Evolutionary conservation across 305 asterid species (phyloP).

Genomic region (Plantago lanceolata): DNA sequence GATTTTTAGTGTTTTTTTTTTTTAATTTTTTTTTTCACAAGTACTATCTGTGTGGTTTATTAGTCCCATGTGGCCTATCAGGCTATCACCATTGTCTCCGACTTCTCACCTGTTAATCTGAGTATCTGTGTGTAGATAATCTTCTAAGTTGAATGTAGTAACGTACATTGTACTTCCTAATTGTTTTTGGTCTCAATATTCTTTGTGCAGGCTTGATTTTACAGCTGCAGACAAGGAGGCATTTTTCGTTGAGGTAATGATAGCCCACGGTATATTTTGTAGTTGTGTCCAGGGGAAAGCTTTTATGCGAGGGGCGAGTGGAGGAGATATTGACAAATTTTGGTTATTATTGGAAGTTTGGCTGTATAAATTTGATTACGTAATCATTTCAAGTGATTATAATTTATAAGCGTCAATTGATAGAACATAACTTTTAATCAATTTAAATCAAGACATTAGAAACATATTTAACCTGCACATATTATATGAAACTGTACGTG

Average conservation of each 20-base stretch:
- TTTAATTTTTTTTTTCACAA: not conserved
- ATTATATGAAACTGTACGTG: too few species aligned
- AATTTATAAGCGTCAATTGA: too few species aligned
- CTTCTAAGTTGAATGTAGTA: conserved; percentile 7
- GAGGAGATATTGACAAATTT: not conserved
- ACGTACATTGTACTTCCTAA: conserved; percentile 15
- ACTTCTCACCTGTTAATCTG: conserved; percentile 1
- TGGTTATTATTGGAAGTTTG: not conserved
- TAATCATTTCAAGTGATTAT: too few species aligned
- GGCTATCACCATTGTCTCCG: conserved; percentile 3
- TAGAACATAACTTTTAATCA: too few species aligned
- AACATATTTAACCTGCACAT: not conserved
- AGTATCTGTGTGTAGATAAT: conserved; percentile 7
- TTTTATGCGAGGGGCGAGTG: too few species aligned
- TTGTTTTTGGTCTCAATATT: conserved; percentile 25
- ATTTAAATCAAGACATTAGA: not conserved
- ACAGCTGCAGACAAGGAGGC: conserved; percentile 67
- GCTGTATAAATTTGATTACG: too few species aligned
- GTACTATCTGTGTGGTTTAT: not conserved
- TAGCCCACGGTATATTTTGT: conserved; percentile 12
- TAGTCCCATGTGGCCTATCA: not conserved
- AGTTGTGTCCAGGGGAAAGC: not conserved
- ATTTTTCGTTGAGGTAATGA: conserved; percentile 66
- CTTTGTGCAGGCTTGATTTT: conserved; percentile 68
- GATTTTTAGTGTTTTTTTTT: not conserved